Percentiles rank a stretch among this genome's conserved stretches.
phyloP scores from a whole-genome alignment of 148 eudicot species.

The Persicaria tinctoria region DNA sequence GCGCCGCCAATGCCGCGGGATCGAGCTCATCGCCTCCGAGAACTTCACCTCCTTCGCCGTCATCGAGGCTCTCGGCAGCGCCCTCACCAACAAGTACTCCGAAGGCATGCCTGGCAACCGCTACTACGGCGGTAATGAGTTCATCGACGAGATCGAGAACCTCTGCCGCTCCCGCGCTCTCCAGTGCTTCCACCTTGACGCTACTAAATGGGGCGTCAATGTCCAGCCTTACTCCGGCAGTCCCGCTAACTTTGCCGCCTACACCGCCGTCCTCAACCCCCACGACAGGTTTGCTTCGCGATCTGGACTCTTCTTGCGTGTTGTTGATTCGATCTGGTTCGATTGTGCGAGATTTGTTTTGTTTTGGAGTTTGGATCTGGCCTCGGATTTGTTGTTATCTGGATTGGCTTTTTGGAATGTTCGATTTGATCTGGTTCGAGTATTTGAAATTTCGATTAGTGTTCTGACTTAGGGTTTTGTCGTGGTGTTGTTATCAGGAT shows the following conservation, averaged over 20 bases:
- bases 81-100: constrained; percentile 87
- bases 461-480: background rate
- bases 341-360: background rate
- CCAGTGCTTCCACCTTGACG: constrained; percentile 46
- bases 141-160: constrained; percentile 69
- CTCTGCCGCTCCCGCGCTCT: constrained; percentile 63
- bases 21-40: constrained; percentile 90
- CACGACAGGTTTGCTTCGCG: constrained; percentile 38
- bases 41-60: constrained; percentile 96
- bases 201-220: constrained; percentile 80
- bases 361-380: constrained; percentile 1
- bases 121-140: constrained; percentile 82
- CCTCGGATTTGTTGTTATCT: background rate
- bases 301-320: background rate
- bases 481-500: constrained; percentile 23
- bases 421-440: background rate
- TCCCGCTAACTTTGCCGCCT: constrained; percentile 83
- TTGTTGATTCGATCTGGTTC: background rate
- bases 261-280: constrained; percentile 74
- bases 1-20: constrained; percentile 64
- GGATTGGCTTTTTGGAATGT: background rate
- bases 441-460: background rate
- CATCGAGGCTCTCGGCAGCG: constrained; percentile 72
- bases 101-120: constrained; percentile 91
- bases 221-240: constrained; percentile 78